Base-by-base conservation (phyloP, 202 grass and related monocot genomes). In the Miscanthus sacchariflorus region DNA sequence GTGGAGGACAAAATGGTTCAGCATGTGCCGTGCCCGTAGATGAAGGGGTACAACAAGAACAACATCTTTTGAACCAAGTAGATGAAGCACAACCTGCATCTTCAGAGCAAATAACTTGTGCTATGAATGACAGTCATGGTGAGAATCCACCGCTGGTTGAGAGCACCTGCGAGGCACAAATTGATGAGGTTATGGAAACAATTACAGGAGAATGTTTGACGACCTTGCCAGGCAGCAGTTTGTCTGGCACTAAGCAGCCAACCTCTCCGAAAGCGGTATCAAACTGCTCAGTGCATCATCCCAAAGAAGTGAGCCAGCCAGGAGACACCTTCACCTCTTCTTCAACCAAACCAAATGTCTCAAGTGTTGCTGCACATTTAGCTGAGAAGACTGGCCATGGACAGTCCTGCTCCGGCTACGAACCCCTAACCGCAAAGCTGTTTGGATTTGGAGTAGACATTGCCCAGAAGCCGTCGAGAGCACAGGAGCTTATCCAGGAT, bases 1-100 rank as follows among this genome's bases (percentile, higher is more conserved):
- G n/a, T 28, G 18, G 54, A 83, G 21, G 82, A 74, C 78, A 70
- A 83, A 39, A 54, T 90, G 42, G 25, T 88, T 24, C 68, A 80
- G 48, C 39, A 25, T 43, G 1, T 77, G 43, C 13, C 5, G 9
- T 61, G 56, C 21, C 7, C 2, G 19, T 21, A 21, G 39, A 77
- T 83, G 71, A 87, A 68, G 18, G 61, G n/a, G 65, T 54, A 42
- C 40, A 80, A 18, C 74, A 75, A 58, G 64, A 66, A 43, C 80
- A 87, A 12, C 4, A 71, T 68, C 10, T 72, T 24, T 27, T n/a
- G 43, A 14, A 56, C 14, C 14, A 70, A 38, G 19, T 71, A 72
- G 70, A 46, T 65, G 68, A 61, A 23, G 56, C 7, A n/a, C 56
- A 23, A 0, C 7, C 21, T 61, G 21, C 19, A 23, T 10, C 56